These are phyloP conservation scores for Skeletonema potamos DNA, from an alignment of 108 stramenopile genomes.

Conservation along the genomic window DNA sequence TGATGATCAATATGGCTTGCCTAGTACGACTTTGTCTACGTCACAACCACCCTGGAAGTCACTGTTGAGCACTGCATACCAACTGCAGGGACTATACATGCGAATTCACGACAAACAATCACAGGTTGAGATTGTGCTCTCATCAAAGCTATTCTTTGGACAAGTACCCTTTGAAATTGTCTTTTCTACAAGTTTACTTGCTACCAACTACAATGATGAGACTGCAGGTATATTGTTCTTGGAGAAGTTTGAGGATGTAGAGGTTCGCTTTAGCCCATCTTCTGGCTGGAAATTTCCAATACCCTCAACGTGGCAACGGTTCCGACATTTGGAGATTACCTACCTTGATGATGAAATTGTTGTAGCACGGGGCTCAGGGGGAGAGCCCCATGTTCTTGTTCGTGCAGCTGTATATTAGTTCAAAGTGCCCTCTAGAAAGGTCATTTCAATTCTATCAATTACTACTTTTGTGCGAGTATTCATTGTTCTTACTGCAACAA, in stretches of 20 bases:
- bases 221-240: not conserved
- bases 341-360: constrained; percentile 1
- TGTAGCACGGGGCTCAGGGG: not conserved
- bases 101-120: not conserved
- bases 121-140: not conserved
- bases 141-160: not conserved
- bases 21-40: not conserved
- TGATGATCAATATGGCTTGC: not conserved
- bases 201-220: not conserved
- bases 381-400: not conserved
- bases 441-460: too few species aligned
- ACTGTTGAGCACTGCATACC: not conserved
- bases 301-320: not conserved
- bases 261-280: not conserved
- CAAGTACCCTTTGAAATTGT: not conserved
- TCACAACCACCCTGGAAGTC: not conserved
- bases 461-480: too few species aligned
- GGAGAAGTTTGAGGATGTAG: constrained; percentile 1
- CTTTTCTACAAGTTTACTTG: constrained; percentile 1
- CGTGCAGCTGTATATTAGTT: not conserved
- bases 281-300: not conserved
- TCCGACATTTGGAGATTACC: constrained; percentile 6
- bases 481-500: too few species aligned
- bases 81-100: not conserved
- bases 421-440: too few species aligned